Conservation (phyloP, 345 rosid genomes). For the Camelina sativa region DNA sequence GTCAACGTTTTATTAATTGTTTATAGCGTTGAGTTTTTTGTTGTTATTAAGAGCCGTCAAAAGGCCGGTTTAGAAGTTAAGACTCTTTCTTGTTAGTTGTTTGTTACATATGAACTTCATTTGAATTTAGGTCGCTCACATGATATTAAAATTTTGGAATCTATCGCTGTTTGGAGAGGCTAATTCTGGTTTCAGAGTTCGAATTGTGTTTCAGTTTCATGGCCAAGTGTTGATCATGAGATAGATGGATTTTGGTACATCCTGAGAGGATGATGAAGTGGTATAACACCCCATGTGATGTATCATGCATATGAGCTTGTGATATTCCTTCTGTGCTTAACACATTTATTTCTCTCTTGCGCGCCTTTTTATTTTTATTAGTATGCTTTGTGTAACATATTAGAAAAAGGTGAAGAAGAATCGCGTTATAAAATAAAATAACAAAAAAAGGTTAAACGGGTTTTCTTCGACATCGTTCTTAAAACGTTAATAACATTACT, state of each 20-base stretch:
- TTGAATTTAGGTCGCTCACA: background rate
- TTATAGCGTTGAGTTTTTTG: constrained; percentile 14
- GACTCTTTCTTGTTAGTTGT: background rate
- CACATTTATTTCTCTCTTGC: background rate
- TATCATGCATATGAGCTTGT: constrained; percentile 11
- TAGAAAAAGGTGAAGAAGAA: background rate
- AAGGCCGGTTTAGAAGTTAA: background rate
- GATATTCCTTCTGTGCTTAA: constrained; percentile 11
- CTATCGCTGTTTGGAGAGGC: constrained; percentile 10
- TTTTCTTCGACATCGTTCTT: background rate
- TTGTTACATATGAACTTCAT: background rate
- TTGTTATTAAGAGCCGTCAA: background rate
- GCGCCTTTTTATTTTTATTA: background rate
- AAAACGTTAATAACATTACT: background rate
- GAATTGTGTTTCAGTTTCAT: too few relatives aligned
- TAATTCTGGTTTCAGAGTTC: too few relatives aligned
- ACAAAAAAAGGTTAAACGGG: background rate
- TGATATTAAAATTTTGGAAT: background rate
- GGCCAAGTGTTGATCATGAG: background rate
- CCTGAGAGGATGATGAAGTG: background rate
- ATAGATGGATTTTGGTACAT: background rate
- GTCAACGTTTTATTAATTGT: constrained; percentile 33
- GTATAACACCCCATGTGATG: constrained; percentile 22
- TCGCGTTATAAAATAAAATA: background rate
- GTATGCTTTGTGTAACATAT: background rate